Evolutionary conservation across 1,139 yeast species (phyloP).

Genomic region (Suhomyces ambrosiae): DNA sequence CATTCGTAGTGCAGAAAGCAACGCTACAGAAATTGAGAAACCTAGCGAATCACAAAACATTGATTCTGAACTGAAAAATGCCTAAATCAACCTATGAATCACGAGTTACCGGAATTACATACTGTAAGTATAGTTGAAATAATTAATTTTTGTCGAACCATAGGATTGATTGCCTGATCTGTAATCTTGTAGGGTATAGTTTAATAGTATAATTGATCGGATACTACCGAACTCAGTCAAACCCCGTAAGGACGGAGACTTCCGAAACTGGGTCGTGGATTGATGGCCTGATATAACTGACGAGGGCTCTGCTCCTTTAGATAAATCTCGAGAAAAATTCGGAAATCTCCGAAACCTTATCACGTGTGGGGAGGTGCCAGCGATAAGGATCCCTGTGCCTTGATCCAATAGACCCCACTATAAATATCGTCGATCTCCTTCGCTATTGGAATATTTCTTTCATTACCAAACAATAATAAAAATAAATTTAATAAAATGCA

Average conservation of each 20-base stretch:
- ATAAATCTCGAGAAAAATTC: conserved; percentile 1
- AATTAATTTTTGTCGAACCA: background rate
- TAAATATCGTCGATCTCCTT: conserved; percentile 4
- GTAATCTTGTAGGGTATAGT: background rate
- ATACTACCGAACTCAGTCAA: conserved; percentile 1
- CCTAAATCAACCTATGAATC: background rate
- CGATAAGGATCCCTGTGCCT: conserved; percentile 7
- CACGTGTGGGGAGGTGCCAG: conserved; percentile 2
- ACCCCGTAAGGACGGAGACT: conserved; percentile 1
- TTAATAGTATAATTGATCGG: background rate
- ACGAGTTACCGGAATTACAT: background rate
- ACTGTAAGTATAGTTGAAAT: background rate
- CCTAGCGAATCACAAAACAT: background rate
- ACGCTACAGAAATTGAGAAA: background rate
- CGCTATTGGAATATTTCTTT: background rate
- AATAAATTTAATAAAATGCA: conserved; percentile 12
- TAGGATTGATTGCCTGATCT: background rate
- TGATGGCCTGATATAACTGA: background rate
- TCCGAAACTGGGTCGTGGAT: background rate
- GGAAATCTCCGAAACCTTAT: conserved; percentile 10
- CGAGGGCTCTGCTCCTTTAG: background rate
- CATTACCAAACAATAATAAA: background rate
- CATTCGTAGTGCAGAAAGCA: conserved; percentile 1
- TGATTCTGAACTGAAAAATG: background rate
- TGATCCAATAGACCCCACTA: background rate